Conservation (phyloP, 1,284 basidiomycete species). For the Xanthoconium separans region DNA sequence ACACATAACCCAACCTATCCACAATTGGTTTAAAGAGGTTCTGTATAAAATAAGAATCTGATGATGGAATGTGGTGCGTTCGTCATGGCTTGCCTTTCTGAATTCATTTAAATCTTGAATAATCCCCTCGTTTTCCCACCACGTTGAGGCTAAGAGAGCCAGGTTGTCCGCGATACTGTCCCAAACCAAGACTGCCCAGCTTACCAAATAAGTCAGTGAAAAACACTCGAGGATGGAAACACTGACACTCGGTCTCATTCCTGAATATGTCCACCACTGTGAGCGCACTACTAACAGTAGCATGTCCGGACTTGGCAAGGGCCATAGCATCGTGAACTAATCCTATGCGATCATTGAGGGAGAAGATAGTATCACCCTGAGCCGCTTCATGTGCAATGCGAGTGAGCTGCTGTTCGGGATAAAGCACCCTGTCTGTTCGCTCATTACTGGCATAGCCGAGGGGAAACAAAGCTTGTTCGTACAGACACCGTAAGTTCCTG, state of each 20-base stretch:
- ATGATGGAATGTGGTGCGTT: background rate
- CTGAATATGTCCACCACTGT: constrained; percentile 68
- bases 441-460: constrained; percentile 1
- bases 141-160: constrained; percentile 59
- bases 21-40: constrained; percentile 79
- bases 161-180: constrained; percentile 60
- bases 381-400: constrained; percentile 82
- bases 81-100: constrained; percentile 47
- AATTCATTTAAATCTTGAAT: constrained; percentile 64
- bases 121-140: constrained; percentile 82
- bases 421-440: constrained; percentile 81
- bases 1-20: constrained; percentile 79
- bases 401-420: constrained; percentile 77
- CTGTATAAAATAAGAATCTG: constrained; percentile 35
- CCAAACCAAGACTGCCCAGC: constrained; percentile 68
- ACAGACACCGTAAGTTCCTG: constrained; percentile 89
- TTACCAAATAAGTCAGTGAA: constrained; percentile 5
- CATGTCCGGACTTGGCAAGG: constrained; percentile 78
- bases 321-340: constrained; percentile 81
- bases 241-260: constrained; percentile 75
- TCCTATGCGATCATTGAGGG: constrained; percentile 85
- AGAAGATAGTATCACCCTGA: constrained; percentile 63
- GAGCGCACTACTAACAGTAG: constrained; percentile 75
- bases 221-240: background rate
- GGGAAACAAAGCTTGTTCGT: constrained; percentile 31